Percentiles rank a stretch among this genome's conserved stretches.
Evolutionary conservation across 2,329 filamentous ascomycete genomes (phyloP).

Genomic region (Celoporthe dispersa): DNA sequence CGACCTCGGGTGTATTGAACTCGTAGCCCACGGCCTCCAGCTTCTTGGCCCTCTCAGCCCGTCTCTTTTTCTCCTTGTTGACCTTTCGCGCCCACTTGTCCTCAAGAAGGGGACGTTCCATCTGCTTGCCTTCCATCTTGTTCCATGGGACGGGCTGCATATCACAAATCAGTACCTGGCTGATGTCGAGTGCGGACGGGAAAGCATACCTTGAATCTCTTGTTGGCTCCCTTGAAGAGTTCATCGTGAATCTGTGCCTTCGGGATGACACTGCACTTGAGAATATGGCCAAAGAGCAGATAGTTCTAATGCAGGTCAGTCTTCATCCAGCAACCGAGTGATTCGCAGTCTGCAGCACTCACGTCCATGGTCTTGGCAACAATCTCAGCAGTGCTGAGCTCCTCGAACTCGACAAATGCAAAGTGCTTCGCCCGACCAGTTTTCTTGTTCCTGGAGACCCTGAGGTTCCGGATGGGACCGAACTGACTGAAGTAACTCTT

Average conservation of each 20-base stretch:
- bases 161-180: constrained; percentile 5
- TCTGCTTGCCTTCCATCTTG: constrained; percentile 76
- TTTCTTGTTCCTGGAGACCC: constrained; percentile 88
- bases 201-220: constrained; percentile 71
- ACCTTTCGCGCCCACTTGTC: constrained; percentile 80
- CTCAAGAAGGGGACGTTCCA: constrained; percentile 74
- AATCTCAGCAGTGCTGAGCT: constrained; percentile 79
- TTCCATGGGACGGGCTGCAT: constrained; percentile 73
- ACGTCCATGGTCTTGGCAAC: constrained; percentile 91
- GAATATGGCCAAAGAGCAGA: constrained; percentile 89
- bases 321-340: neutral
- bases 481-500: constrained; percentile 93
- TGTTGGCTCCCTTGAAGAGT: constrained; percentile 89
- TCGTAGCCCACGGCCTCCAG: constrained; percentile 84
- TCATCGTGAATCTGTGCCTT: constrained; percentile 77
- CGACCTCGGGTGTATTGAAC: constrained; percentile 75
- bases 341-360: neutral
- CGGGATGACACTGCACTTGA: constrained; percentile 83
- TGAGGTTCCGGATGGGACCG: constrained; percentile 75
- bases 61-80: constrained; percentile 71
- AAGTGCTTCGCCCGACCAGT: constrained; percentile 93
- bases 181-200: no score
- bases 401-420: constrained; percentile 89
- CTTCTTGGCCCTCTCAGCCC: constrained; percentile 71
- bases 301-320: constrained; percentile 64